These are phyloP conservation scores for Zangia roseola DNA, from an alignment of 768 basidiomycete species.

Conservation along the genomic window DNA sequence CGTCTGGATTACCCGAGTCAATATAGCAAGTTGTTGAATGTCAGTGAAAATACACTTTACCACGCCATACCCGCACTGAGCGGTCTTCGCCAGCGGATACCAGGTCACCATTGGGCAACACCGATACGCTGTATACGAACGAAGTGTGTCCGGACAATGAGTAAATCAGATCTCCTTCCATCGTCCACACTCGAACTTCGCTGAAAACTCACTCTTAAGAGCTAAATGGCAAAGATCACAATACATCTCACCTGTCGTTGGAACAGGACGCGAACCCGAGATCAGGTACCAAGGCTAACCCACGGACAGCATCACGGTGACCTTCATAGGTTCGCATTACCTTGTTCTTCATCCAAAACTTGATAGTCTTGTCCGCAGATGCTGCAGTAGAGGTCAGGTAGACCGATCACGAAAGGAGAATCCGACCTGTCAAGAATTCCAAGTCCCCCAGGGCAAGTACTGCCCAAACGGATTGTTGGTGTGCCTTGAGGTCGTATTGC, in stretches of 20 bases:
- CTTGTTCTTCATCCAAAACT: constrained; percentile 81
- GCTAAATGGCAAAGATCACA: background rate
- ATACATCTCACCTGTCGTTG: constrained; percentile 74
- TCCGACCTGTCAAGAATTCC: constrained; percentile 75
- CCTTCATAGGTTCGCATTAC: constrained; percentile 73
- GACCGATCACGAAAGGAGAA: background rate
- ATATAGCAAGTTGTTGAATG: background rate
- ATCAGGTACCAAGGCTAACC: constrained; percentile 74
- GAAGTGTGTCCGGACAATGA: constrained; percentile 93
- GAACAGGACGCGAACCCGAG: constrained; percentile 94
- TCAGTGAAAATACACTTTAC: constrained; percentile 38
- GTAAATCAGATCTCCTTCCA: constrained; percentile 74
- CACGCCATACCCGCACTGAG: constrained; percentile 87
- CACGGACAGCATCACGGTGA: constrained; percentile 90
- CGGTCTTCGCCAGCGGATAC: constrained; percentile 96
- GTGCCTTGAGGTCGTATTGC: constrained; percentile 75
- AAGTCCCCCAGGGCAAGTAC: constrained; percentile 78
- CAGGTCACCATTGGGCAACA: constrained; percentile 78
- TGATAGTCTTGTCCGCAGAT: constrained; percentile 94
- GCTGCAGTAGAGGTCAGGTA: constrained; percentile 43
- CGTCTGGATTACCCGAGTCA: constrained; percentile 49
- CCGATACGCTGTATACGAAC: constrained; percentile 89
- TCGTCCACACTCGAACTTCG: constrained; percentile 90
- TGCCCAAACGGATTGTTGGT: constrained; percentile 93
- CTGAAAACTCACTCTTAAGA: constrained; percentile 39